These are phyloP conservation scores for Nissolia schottii DNA, from an alignment of 306 rosid species.

Conservation along the genomic window DNA sequence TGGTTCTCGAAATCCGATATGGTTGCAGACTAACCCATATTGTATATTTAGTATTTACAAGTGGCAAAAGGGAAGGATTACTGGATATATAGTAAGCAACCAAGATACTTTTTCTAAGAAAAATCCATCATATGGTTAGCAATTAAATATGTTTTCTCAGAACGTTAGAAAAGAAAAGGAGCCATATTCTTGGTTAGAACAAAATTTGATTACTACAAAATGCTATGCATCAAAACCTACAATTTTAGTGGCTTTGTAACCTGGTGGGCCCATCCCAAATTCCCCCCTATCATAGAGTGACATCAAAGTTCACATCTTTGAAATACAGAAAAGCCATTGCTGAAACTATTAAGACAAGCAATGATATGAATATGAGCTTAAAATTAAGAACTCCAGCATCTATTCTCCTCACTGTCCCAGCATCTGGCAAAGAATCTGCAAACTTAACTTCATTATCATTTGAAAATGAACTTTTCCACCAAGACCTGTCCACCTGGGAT, in stretches of 20 bases:
- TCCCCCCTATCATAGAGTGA: background rate
- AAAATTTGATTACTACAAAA: slow-evolving; percentile 28
- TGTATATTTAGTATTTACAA: too few species aligned
- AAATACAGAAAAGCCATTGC: slow-evolving; percentile 34
- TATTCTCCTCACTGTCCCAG: slow-evolving; percentile 59
- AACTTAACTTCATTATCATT: slow-evolving; percentile 22
- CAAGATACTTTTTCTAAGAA: background rate
- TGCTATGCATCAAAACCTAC: slow-evolving; percentile 2
- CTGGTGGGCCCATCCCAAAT: slow-evolving; percentile 1
- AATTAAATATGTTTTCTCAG: background rate
- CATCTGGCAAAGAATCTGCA: slow-evolving; percentile 35
- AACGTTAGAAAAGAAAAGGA: background rate
- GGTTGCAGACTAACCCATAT: too few species aligned
- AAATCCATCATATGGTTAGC: background rate
- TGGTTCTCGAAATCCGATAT: too few species aligned
- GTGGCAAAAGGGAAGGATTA: background rate
- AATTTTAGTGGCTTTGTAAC: slow-evolving; percentile 1
- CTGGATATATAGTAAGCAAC: background rate
- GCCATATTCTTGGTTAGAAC: background rate
- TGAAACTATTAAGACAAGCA: slow-evolving; percentile 50
- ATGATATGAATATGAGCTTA: slow-evolving; percentile 43
- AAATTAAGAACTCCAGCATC: slow-evolving; percentile 66
- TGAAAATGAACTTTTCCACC: slow-evolving; percentile 24
- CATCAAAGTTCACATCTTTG: slow-evolving; percentile 25
- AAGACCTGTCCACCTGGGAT: slow-evolving; percentile 37